Evolutionary conservation across 2,329 filamentous ascomycete species (phyloP).

Genomic region (Botrytis deweyae): DNA sequence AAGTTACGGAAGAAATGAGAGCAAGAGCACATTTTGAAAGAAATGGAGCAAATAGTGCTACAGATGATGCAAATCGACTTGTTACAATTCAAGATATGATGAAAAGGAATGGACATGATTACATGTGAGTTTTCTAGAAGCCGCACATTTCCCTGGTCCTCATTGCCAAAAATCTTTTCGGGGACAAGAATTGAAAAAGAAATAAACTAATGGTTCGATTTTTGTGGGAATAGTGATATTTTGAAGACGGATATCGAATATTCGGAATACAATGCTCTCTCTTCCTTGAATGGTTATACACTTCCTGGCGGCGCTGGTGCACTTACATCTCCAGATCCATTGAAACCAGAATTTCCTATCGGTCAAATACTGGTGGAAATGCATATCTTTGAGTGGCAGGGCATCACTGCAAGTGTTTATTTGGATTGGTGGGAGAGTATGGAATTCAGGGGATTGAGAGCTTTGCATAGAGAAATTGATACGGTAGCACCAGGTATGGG

Average conservation of each 20-base stretch:
- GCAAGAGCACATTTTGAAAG: conserved; percentile 39
- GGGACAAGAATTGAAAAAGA: not conserved
- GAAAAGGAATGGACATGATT: conserved; percentile 42
- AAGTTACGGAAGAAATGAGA: conserved; percentile 32
- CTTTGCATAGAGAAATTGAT: conserved; percentile 36
- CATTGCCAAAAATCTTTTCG: not conserved
- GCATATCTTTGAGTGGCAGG: conserved; percentile 30
- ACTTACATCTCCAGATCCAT: conserved; percentile 14
- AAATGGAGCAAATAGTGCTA: conserved; percentile 38
- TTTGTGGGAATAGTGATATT: conserved; percentile 38
- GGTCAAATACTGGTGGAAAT: conserved; percentile 35
- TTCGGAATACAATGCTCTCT: conserved; percentile 41
- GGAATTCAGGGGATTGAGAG: conserved; percentile 35
- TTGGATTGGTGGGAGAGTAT: conserved; percentile 38
- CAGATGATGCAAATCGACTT: conserved; percentile 31
- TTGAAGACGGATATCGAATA: conserved; percentile 45
- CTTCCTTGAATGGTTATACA: conserved; percentile 29
- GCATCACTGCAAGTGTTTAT: conserved; percentile 30
- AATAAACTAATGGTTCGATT: not conserved
- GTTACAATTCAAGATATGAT: conserved; percentile 43
- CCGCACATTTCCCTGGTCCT: not conserved
- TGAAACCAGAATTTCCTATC: conserved; percentile 31
- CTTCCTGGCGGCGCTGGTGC: conserved; percentile 13
- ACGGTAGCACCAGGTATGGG: conserved; percentile 30
- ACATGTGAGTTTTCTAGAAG: conserved; percentile 29